Conservation (phyloP, 192 early-diverging fungal genomes). For the Gamsiella multidivaricata region DNA sequence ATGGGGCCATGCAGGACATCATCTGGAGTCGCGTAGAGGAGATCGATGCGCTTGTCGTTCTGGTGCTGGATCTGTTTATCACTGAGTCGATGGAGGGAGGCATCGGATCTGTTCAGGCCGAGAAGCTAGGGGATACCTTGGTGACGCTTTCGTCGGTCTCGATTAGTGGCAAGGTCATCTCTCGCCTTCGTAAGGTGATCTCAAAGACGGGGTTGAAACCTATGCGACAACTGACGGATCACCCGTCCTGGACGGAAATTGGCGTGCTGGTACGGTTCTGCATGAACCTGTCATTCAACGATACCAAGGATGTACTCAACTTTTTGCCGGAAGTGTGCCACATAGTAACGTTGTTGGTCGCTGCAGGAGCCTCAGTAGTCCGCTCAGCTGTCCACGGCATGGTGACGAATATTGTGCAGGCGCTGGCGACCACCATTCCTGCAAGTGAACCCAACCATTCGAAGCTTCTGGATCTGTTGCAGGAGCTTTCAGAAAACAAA, state of each 20-base stretch:
- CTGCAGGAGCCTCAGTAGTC: slow-evolving; percentile 85
- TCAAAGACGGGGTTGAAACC: slow-evolving; percentile 80
- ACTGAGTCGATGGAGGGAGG: slow-evolving; percentile 84
- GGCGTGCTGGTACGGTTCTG: slow-evolving; percentile 89
- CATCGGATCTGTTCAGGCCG: slow-evolving; percentile 79
- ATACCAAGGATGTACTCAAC: slow-evolving; percentile 72
- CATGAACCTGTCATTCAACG: slow-evolving; percentile 91
- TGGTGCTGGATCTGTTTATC: slow-evolving; percentile 85
- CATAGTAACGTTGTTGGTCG: slow-evolving; percentile 85
- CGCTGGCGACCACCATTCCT: slow-evolving; percentile 72
- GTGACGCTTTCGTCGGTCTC: slow-evolving; percentile 84
- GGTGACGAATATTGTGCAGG: slow-evolving; percentile 92
- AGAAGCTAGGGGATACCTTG: slow-evolving; percentile 88
- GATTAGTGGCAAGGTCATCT: slow-evolving; percentile 85
- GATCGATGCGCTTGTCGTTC: slow-evolving; percentile 83
- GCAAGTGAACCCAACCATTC: slow-evolving; percentile 65
- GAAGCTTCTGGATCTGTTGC: slow-evolving; percentile 70
- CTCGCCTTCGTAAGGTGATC: slow-evolving; percentile 85
- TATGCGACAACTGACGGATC: slow-evolving; percentile 77
- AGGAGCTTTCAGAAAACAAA: slow-evolving; percentile 85
- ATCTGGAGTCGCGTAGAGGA: slow-evolving; percentile 85
- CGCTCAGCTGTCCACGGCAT: slow-evolving; percentile 93
- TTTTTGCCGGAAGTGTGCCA: slow-evolving; percentile 91
- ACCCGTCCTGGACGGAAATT: slow-evolving; percentile 93
- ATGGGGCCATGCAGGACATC: slow-evolving; percentile 83